Evolutionary conservation across 768 basidiomycete species (phyloP).

Genomic region (Pleurotus cornucopiae): DNA sequence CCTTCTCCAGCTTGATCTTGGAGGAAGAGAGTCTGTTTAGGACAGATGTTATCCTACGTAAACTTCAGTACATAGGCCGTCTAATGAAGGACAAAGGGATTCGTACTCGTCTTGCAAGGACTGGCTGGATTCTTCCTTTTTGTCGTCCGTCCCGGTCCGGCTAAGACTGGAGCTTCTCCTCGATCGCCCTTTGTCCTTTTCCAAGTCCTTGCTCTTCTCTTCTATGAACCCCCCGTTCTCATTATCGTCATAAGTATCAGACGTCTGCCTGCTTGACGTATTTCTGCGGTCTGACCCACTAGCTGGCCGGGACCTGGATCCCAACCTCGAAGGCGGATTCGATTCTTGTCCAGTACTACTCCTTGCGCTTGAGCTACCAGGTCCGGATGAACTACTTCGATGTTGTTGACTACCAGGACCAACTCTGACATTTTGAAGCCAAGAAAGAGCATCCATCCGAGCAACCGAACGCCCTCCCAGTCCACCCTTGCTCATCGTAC

Average conservation of each 20-base stretch:
- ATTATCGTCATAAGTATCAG: slow-evolving; percentile 14
- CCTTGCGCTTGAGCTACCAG: slow-evolving; percentile 18
- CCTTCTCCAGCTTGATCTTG: slow-evolving; percentile 86
- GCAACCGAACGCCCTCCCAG: slow-evolving; percentile 45
- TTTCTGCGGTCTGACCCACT: slow-evolving; percentile 15
- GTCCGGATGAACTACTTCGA: slow-evolving; percentile 54
- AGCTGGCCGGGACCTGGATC: slow-evolving; percentile 37
- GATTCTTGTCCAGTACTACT: slow-evolving; percentile 38
- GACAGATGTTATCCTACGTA: slow-evolving; percentile 64
- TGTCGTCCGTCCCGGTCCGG: slow-evolving; percentile 27
- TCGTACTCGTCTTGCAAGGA: slow-evolving; percentile 72
- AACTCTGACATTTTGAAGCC: slow-evolving; percentile 75
- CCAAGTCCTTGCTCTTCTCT: slow-evolving; percentile 9
- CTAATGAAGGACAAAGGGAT: background rate
- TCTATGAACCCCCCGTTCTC: background rate
- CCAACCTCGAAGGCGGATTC: slow-evolving; percentile 41
- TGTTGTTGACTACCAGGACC: slow-evolving; percentile 27
- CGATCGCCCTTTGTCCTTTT: slow-evolving; percentile 21
- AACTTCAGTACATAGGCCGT: background rate
- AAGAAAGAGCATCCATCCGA: slow-evolving; percentile 62
- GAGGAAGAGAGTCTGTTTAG: slow-evolving; percentile 59
- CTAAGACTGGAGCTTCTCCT: slow-evolving; percentile 43
- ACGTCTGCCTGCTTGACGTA: slow-evolving; percentile 12
- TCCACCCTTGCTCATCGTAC: slow-evolving; percentile 46
- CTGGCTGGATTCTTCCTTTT: slow-evolving; percentile 33